Base-by-base conservation (phyloP, 768 basidiomycete species). In the Phallus indusiatus region DNA sequence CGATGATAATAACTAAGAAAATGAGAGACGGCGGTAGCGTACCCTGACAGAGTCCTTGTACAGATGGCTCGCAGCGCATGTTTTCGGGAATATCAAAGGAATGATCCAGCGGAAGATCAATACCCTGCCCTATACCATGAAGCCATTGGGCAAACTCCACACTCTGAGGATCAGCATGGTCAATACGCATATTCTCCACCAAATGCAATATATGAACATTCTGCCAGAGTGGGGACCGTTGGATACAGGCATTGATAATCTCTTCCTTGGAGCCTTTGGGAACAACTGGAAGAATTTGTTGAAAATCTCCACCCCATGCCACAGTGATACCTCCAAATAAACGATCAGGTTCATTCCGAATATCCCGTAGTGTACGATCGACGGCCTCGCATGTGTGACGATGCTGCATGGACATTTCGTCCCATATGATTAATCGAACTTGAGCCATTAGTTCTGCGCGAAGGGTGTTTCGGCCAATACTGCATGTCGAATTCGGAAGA, bases 241-340 rank as follows among this genome's bases (percentile, higher is more conserved):
- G 67, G 0, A 80, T 62, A 5, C 67, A 68, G 1, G 74, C 73
- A 60, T 50, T 61, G 3, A 79, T 67, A 66, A 78, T 76, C 10
- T 77, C 68, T 36, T 67, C 66, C 37, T 71, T 55, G 5, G 68
- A 65, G 0, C 76, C 78, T 60, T 69, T 63, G 0, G 56, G 64
- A n/a, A 9, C 67, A 0, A 81, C 74, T 47, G 78, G 79, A 0
- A 81, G 68, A 0, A 65, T 78, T 61, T 80, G 80, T 6, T 70
- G 69, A 54, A 76, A 80, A 63, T 81, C 78, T 1, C 78, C 80
- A 54, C 75, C n/a, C n/a, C n/a, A n/a, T n/a, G 76, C 71, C 80
- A 77, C 63, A 33, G 73, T 74, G 8, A 79, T 64, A n/a, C 74
- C 77, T 47, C 74, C 78, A 74, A 77, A 81, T 5, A 68, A 68